Percentiles rank a stretch among this genome's conserved stretches.
Evolutionary conservation across 768 basidiomycete genomes (phyloP).

Genomic region (Tulasnella sp.): DNA sequence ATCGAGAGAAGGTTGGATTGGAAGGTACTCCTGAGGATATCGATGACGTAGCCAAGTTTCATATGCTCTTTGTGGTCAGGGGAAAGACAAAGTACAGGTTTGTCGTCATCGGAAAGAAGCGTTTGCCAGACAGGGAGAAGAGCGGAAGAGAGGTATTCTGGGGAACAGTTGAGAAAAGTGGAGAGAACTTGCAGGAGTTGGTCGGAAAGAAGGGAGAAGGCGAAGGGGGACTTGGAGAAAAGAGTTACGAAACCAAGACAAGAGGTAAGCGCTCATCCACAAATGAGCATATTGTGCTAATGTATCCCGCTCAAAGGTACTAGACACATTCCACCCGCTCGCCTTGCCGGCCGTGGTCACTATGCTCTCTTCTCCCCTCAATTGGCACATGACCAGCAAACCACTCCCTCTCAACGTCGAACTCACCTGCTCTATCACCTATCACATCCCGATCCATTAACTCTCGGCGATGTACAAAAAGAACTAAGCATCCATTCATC

Average conservation of each 20-base stretch:
- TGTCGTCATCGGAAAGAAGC: conserved; percentile 11
- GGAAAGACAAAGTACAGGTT: neutral
- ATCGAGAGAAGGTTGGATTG: conserved; percentile 2
- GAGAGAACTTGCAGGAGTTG: conserved; percentile 1
- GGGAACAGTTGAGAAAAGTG: conserved; percentile 1
- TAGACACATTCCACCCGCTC: conserved; percentile 6
- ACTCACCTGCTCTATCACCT: conserved; percentile 10
- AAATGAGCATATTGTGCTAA: neutral
- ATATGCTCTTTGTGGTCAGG: conserved; percentile 2
- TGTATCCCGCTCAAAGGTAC: neutral
- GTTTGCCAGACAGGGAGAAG: conserved; percentile 1
- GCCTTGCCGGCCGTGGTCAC: conserved; percentile 8
- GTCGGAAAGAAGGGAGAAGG: conserved; percentile 5
- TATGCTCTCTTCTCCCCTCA: conserved; percentile 11
- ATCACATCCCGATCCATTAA: neutral
- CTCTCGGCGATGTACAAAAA: conserved; percentile 5
- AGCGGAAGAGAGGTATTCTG: conserved; percentile 12
- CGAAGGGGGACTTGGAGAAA: neutral
- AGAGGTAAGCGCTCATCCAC: neutral
- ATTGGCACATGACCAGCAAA: no score
- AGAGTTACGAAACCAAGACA: conserved; percentile 2
- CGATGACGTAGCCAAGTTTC: conserved; percentile 13
- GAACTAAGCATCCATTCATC: conserved; percentile 6
- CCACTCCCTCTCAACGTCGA: conserved; percentile 4
- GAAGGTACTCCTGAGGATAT: neutral